Percentiles rank a stretch among this genome's conserved stretches.
phyloP scores from a whole-genome alignment of 139 green algal genomes.

The Chlamydomonas sphaeroides region DNA sequence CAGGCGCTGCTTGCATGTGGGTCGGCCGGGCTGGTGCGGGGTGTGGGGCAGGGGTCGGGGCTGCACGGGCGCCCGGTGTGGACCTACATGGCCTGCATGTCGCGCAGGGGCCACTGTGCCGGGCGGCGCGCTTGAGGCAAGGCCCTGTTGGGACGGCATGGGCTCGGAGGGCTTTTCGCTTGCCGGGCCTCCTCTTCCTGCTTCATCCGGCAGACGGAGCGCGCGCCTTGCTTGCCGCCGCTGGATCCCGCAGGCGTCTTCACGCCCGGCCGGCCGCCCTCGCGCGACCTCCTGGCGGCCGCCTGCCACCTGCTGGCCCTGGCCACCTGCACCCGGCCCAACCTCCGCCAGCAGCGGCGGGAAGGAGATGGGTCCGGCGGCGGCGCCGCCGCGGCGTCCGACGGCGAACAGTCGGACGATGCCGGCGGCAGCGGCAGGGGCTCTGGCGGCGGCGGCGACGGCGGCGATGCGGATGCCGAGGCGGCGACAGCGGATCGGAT shows the following conservation, averaged over 20 bases:
- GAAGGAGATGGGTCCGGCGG: too few species aligned
- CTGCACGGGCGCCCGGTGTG: too few species aligned
- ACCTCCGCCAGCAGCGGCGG: too few species aligned
- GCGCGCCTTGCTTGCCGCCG: neutral
- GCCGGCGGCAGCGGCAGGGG: neutral
- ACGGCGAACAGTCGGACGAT: neutral
- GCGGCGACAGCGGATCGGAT: neutral
- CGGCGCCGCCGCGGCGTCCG: neutral
- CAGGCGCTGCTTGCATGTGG: conserved; percentile 30
- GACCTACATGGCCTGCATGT: too few species aligned
- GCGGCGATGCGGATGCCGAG: neutral
- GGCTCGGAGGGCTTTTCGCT: too few species aligned
- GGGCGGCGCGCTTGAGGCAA: too few species aligned
- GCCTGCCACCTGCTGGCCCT: neutral
- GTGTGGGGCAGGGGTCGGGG: too few species aligned
- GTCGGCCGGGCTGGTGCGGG: neutral
- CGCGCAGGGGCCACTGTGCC: too few species aligned
- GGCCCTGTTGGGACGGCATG: too few species aligned
- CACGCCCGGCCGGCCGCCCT: conserved; percentile 4
- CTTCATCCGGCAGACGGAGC: too few species aligned
- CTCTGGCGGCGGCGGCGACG: neutral
- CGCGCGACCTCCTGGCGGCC: neutral
- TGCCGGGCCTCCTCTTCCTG: too few species aligned
- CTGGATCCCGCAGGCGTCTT: conserved; percentile 20
- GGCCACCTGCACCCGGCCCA: conserved; percentile 23